Percentiles rank a stretch among this genome's conserved stretches.
Evolutionary conservation across 352 stramenopile species (phyloP).

Genomic region (Pythium folliculosum): DNA sequence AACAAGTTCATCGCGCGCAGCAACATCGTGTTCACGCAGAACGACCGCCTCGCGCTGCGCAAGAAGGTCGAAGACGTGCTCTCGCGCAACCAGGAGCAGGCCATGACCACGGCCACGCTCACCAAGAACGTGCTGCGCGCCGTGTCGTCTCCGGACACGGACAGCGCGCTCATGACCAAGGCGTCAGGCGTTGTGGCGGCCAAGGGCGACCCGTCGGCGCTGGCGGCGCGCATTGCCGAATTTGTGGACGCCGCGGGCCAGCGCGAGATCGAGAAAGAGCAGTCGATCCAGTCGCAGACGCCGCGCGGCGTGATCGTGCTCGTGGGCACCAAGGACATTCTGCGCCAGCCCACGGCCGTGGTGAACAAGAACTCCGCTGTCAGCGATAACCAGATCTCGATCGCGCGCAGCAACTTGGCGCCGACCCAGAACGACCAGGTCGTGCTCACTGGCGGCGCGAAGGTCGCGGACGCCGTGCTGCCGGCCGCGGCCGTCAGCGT

Average conservation of each 20-base stretch:
- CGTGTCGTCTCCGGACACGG: constrained; percentile 27
- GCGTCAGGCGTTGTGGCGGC: constrained; percentile 29
- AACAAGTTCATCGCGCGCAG: constrained; percentile 38
- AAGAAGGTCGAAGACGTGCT: constrained; percentile 25
- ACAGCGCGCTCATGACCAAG: constrained; percentile 34
- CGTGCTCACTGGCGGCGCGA: constrained; percentile 17
- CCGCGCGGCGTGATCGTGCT: constrained; percentile 21
- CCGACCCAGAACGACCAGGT: constrained; percentile 23
- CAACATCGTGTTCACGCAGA: constrained; percentile 40
- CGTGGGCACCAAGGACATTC: constrained; percentile 30
- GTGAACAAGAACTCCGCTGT: constrained; percentile 33
- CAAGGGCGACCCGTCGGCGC: constrained; percentile 24
- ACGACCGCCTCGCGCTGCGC: constrained; percentile 32
- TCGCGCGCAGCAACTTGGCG: constrained; percentile 13
- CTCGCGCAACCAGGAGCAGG: constrained; percentile 10
- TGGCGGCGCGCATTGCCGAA: constrained; percentile 25
- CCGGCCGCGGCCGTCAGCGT: constrained; percentile 4
- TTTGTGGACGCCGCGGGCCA: constrained; percentile 26
- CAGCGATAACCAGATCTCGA: constrained; percentile 30
- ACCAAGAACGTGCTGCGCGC: constrained; percentile 21
- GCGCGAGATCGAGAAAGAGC: constrained; percentile 18
- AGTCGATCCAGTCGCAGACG: constrained; percentile 23
- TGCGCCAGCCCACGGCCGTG: constrained; percentile 25
- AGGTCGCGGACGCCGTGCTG: constrained; percentile 17
- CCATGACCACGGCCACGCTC: constrained; percentile 12